Evolutionary conservation across 2,329 filamentous ascomycete species (phyloP).

Genomic region (Claviceps paspali): DNA sequence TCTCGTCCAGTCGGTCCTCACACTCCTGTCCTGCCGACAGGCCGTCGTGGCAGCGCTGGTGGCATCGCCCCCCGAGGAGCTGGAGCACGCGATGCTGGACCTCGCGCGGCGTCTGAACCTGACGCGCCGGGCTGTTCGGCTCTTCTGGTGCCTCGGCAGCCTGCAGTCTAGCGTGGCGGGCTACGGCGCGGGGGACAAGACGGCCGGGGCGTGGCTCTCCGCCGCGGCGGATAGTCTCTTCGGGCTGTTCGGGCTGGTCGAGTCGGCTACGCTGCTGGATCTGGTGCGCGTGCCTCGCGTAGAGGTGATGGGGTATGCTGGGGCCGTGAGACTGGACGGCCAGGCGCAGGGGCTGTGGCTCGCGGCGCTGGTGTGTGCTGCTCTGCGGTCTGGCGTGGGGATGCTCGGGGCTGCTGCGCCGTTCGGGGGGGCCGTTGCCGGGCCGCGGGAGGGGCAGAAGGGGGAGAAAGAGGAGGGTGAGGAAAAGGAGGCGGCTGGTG

Average conservation of each 20-base stretch:
- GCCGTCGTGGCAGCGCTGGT: no score
- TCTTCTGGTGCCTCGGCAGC: constrained; percentile 51
- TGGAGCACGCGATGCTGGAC: constrained; percentile 17
- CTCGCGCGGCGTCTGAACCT: constrained; percentile 30
- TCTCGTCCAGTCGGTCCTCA: constrained; percentile 35
- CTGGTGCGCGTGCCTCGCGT: constrained; percentile 26
- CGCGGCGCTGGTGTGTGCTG: constrained; percentile 38
- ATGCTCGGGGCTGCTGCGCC: constrained; percentile 24
- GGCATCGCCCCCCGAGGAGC: no score
- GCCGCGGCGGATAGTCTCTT: constrained; percentile 42
- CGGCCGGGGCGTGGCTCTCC: constrained; percentile 32
- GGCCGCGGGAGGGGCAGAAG: constrained; percentile 8
- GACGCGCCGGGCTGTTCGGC: constrained; percentile 46
- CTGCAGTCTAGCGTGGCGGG: constrained; percentile 33
- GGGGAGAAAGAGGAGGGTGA: constrained; percentile 13
- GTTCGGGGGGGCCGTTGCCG: constrained; percentile 13
- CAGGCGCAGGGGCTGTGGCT: constrained; percentile 61
- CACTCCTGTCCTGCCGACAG: constrained; percentile 29
- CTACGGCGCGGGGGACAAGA: constrained; percentile 8
- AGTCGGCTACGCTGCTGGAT: constrained; percentile 47
- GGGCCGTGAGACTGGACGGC: constrained; percentile 30
- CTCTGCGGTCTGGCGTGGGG: constrained; percentile 26
- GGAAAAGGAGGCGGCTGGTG: constrained; percentile 12
- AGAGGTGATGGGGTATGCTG: constrained; percentile 35
- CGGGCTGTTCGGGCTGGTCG: constrained; percentile 52